Evolutionary conservation across 257 asterid genomes (phyloP).

Genomic region (Dorcoceras hygrometricum): DNA sequence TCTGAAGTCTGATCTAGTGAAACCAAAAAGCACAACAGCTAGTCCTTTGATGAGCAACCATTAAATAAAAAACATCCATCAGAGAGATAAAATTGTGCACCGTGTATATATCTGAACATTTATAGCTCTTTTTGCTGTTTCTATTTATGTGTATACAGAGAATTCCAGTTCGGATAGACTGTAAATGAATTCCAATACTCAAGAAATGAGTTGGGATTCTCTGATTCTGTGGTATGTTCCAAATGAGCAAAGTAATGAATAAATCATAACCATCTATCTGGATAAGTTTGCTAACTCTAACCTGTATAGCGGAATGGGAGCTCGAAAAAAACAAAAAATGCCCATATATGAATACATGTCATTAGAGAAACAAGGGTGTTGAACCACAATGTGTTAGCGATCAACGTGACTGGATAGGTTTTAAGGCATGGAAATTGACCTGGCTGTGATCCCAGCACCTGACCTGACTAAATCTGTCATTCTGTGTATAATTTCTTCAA

Average conservation of each 20-base stretch:
- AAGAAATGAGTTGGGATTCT: background rate
- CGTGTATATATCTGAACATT: too few species aligned
- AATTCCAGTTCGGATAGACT: too few species aligned
- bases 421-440: constrained; percentile 21
- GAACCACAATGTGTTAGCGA: background rate
- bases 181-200: background rate
- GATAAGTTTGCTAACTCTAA: background rate
- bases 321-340: background rate
- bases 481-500: constrained; percentile 44
- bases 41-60: too few species aligned
- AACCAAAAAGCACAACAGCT: too few species aligned
- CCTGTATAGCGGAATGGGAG: background rate
- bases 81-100: too few species aligned
- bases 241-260: background rate
- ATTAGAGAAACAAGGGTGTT: background rate
- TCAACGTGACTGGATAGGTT: background rate
- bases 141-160: too few species aligned
- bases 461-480: constrained; percentile 42
- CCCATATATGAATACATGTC: background rate
- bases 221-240: background rate
- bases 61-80: too few species aligned
- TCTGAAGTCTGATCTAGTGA: too few species aligned
- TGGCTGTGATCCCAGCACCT: constrained; percentile 25
- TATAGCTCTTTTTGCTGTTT: too few species aligned
- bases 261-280: background rate